Evolutionary conservation across 176 grass and related monocot species (phyloP).

Genomic region (Avena insularis): DNA sequence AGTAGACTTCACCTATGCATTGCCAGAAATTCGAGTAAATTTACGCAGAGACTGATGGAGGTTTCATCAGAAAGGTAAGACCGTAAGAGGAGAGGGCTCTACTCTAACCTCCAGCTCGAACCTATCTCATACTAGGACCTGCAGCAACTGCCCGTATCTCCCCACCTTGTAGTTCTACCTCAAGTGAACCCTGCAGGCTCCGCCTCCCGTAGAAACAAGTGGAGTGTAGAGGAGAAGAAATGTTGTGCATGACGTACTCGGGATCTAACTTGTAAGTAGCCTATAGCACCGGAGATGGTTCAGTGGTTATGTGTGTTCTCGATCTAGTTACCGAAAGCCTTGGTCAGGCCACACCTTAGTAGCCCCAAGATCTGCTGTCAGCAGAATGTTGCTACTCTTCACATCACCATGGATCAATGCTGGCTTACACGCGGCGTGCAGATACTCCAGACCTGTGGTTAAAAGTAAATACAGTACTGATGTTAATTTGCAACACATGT

Average conservation of each 20-base stretch:
- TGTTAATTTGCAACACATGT: not conserved
- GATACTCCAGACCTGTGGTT: conserved; percentile 53
- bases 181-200: not conserved
- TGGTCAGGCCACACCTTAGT: conserved; percentile 61
- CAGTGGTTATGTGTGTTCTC: conserved; percentile 52
- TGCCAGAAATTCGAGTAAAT: not conserved
- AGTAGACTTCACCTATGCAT: not conserved
- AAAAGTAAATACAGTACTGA: not conserved
- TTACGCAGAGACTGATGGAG: not conserved
- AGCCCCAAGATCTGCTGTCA: conserved; percentile 35
- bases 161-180: conserved; percentile 12
- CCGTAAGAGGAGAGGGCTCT: not conserved
- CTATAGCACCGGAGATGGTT: conserved; percentile 34
- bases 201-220: not conserved
- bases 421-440: conserved; percentile 41
- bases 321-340: conserved; percentile 41
- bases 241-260: conserved; percentile 28
- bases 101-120: not conserved
- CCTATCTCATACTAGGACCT: conserved; percentile 23
- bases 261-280: conserved; percentile 50
- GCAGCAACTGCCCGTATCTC: not conserved
- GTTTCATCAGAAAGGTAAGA: not conserved
- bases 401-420: conserved; percentile 64
- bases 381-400: conserved; percentile 59
- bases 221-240: too few species aligned